A percentile compares a stretch with the other conserved stretches of the same genome.
Conservation (phyloP, 768 basidiomycete genomes). For the Suillus ampliporus region DNA sequence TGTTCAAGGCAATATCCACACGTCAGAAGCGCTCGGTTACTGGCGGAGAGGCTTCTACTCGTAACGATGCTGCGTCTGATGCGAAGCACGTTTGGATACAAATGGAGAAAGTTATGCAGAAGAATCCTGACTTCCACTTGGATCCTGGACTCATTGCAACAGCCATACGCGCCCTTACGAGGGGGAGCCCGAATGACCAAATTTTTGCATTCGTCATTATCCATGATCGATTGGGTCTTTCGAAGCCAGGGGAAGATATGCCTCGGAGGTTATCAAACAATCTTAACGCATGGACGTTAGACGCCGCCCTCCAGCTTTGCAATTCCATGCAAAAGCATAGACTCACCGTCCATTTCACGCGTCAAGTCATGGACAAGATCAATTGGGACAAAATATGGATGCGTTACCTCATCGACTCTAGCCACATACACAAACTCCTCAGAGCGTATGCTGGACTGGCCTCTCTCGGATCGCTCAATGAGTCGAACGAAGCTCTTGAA, state of each 20-base stretch:
- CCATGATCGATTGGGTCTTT: constrained; percentile 66
- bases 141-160: constrained; percentile 60
- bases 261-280: constrained; percentile 44
- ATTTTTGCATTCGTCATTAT: constrained; percentile 70
- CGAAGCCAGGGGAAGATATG: constrained; percentile 48
- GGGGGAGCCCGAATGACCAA: constrained; percentile 63
- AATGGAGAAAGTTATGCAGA: constrained; percentile 58
- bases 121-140: constrained; percentile 49
- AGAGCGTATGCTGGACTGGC: constrained; percentile 52
- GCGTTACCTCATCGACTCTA: constrained; percentile 52
- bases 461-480: constrained; percentile 42
- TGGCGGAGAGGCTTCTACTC: constrained; percentile 26
- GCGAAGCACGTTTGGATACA: constrained; percentile 76
- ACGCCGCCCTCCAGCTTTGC: constrained; percentile 62
- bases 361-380: constrained; percentile 56
- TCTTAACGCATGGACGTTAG: constrained; percentile 55
- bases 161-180: constrained; percentile 59
- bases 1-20: constrained; percentile 58
- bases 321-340: constrained; percentile 51
- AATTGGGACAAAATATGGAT: constrained; percentile 22
- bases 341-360: constrained; percentile 60
- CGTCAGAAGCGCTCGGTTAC: constrained; percentile 20
- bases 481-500: constrained; percentile 57
- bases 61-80: constrained; percentile 59
- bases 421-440: constrained; percentile 68